Base-by-base conservation (phyloP, 2,329 filamentous ascomycete species). In the Leptodontidium sp. region DNA sequence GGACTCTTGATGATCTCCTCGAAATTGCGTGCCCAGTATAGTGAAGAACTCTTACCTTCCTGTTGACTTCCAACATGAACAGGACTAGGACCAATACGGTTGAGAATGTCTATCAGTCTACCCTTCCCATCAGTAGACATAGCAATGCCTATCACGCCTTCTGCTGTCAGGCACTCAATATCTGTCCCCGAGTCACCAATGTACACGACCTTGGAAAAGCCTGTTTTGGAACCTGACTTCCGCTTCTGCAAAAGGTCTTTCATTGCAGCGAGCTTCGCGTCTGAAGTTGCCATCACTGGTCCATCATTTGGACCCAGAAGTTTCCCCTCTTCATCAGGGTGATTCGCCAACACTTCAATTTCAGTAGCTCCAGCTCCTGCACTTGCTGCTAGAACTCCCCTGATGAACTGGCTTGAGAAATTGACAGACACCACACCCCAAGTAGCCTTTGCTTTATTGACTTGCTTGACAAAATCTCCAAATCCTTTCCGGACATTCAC, bases 121-220 rank as follows among this genome's bases (percentile, higher is more conserved):
- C 67, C 68, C 29, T 72, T 50, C 29, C 68, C 69, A 62, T 75
- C 52, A 24, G 67, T 68, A 12, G 70, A 53, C 11, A 77, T 69
- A 7, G 76, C 70, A 64, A 78, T 68, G 8, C 76, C 75, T 2
- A 62, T 65, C 1, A 75, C 66, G 61, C 66, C 65, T 57, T 69
- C 64, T 21, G 72, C 68, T 9, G 70, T 68, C 35, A 79, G 70
- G 58, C 76, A 78, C 65, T 76, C 77, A 4, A 79, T 62, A 61
- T 78, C 77, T 35, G 75, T 77, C 9, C 66, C 67, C 3, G 75
- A 76, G 68, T 78, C 77, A 2, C 77, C 77, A 52, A 78, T 68
- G 68, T 78, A 79, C 2, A 78, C 61, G 2, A 72, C 38, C 21
- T 61, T 64, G 2, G 45, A 61, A 29, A 53, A 8, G 14, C 26